Evolutionary conservation across 1,284 basidiomycete genomes (phyloP).

Genomic region (Porodaedalea pini): DNA sequence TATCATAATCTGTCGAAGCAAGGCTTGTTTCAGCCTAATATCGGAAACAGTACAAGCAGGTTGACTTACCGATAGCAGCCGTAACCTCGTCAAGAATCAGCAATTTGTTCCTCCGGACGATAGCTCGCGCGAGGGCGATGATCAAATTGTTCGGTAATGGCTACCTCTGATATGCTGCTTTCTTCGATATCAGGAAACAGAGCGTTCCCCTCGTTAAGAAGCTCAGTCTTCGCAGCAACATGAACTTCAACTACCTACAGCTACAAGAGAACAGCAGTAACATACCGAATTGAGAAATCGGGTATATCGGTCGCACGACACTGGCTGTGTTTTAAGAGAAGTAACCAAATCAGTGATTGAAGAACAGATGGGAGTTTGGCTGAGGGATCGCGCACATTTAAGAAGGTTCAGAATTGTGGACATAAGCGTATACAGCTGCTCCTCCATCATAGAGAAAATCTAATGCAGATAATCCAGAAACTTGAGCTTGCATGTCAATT

Average conservation of each 20-base stretch:
- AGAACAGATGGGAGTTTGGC: neutral
- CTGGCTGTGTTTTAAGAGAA: constrained; percentile 5
- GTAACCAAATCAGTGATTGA: too few species aligned
- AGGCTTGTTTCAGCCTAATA: neutral
- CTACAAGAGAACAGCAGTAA: neutral
- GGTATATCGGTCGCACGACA: constrained; percentile 13
- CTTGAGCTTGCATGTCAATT: neutral
- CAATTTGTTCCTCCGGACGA: constrained; percentile 30
- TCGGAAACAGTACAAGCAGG: constrained; percentile 24
- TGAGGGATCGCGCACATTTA: neutral
- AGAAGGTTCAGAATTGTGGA: constrained; percentile 3
- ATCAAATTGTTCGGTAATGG: constrained; percentile 22
- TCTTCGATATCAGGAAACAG: neutral
- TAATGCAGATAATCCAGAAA: neutral
- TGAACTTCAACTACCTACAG: neutral
- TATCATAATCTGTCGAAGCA: constrained; percentile 22
- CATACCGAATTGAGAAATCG: constrained; percentile 11
- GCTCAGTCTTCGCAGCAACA: constrained; percentile 6
- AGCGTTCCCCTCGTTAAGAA: constrained; percentile 6
- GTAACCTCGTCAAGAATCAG: constrained; percentile 34
- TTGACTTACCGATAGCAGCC: constrained; percentile 28
- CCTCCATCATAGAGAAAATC: constrained; percentile 12
- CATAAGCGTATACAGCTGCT: constrained; percentile 8
- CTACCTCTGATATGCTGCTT: neutral
- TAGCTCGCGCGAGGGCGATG: constrained; percentile 43